Conservation (phyloP, 1,284 basidiomycete species). For the Papiliotrema nemorosa region DNA sequence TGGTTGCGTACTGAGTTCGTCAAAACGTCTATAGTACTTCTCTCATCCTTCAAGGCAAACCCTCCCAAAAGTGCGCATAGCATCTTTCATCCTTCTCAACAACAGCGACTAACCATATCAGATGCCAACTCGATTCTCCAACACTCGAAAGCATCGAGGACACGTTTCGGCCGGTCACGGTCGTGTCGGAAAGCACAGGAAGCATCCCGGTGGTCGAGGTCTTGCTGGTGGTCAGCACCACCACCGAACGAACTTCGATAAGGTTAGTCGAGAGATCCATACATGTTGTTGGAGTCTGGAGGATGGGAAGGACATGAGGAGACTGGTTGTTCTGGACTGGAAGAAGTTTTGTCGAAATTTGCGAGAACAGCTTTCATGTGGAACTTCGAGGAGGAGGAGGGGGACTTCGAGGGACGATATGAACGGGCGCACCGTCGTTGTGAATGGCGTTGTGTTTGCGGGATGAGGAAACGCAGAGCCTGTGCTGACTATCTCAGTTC, state of each 20-base stretch:
- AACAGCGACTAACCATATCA: constrained; percentile 4
- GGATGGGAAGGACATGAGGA: not conserved
- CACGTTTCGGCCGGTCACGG: constrained; percentile 99
- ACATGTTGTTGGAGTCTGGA: not conserved
- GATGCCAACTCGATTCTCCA: constrained; percentile 92
- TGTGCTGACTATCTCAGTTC: constrained; percentile 54
- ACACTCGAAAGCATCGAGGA: constrained; percentile 97
- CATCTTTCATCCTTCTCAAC: too few relatives aligned
- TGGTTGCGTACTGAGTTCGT: not conserved
- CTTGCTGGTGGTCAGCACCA: constrained; percentile 99
- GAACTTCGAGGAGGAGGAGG: not conserved
- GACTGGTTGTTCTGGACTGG: not conserved
- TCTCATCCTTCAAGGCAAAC: constrained; percentile 28
- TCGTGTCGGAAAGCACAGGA: constrained; percentile 99
- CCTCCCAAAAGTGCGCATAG: constrained; percentile 27
- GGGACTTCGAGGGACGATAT: too few relatives aligned
- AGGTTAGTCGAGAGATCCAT: constrained; percentile 26
- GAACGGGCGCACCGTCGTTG: too few relatives aligned
- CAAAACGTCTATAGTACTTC: not conserved
- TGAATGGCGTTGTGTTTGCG: too few relatives aligned
- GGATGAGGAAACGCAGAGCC: too few relatives aligned
- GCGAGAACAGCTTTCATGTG: not conserved
- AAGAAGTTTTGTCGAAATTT: not conserved
- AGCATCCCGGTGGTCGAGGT: constrained; percentile 99
- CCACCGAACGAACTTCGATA: constrained; percentile 70